Conservation (phyloP, 2,329 filamentous ascomycete genomes). For the Coniella vitis region DNA sequence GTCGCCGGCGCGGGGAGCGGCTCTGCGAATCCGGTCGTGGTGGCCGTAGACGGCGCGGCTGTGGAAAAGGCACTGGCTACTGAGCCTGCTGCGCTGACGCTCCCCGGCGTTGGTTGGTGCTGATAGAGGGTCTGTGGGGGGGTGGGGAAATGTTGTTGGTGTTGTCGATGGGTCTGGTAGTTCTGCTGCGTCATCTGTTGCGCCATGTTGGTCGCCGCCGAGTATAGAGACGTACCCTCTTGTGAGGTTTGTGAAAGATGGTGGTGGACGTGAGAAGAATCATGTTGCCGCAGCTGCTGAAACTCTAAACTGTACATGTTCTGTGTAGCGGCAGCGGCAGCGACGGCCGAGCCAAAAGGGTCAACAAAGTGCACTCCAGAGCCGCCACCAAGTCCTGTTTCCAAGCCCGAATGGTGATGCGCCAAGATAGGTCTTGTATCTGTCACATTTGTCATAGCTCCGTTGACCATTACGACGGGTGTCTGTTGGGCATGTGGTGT, state of each 20-base stretch:
- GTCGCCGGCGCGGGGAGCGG: not conserved
- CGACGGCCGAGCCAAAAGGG: not conserved
- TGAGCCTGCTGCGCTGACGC: not conserved
- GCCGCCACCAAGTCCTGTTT: not conserved
- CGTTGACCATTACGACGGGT: slow-evolving; percentile 25
- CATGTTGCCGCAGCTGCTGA: slow-evolving; percentile 1
- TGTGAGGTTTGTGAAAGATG: slow-evolving; percentile 2
- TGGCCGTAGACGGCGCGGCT: slow-evolving; percentile 3
- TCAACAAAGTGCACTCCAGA: not conserved
- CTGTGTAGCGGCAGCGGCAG: not conserved
- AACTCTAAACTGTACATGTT: not conserved
- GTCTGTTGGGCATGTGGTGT: slow-evolving; percentile 19
- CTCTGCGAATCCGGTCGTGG: slow-evolving; percentile 11
- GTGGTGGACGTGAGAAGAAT: slow-evolving; percentile 3
- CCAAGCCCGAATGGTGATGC: not conserved
- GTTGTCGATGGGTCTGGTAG: not conserved
- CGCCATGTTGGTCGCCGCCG: slow-evolving; percentile 4
- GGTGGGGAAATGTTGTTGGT: not conserved
- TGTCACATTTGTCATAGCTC: slow-evolving; percentile 13
- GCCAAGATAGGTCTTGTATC: not conserved
- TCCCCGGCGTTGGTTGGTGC: not conserved
- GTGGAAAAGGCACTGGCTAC: slow-evolving; percentile 1
- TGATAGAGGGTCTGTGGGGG: not conserved
- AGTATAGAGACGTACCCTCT: slow-evolving; percentile 2
- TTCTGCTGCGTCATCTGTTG: not conserved